These are phyloP conservation scores for Globisporangium mamillatum DNA, from an alignment of 352 stramenopile species.

Conservation along the genomic window DNA sequence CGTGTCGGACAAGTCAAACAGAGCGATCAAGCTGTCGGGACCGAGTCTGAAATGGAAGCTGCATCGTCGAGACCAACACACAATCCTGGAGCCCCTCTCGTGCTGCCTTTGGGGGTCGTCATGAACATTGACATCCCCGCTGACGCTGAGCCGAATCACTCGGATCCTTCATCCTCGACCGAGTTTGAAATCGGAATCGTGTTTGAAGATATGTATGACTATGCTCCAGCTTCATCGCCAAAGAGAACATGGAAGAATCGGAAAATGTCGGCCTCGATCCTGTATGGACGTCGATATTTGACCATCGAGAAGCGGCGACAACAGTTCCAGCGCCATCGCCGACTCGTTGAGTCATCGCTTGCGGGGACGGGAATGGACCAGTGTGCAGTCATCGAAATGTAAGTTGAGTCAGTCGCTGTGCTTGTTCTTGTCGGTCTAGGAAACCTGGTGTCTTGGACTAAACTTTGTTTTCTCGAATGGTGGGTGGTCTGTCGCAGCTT, in stretches of 20 bases:
- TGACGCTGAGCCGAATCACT: background rate
- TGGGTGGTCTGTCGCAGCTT: constrained; percentile 16
- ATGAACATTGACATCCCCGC: constrained; percentile 38
- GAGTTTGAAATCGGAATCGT: background rate
- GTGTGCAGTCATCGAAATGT: constrained; percentile 62
- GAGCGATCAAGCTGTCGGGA: background rate
- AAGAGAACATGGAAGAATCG: constrained; percentile 20
- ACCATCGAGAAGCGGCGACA: constrained; percentile 45
- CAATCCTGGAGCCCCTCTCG: constrained; percentile 6
- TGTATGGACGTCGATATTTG: constrained; percentile 15
- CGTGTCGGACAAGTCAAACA: background rate
- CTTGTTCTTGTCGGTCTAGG: background rate
- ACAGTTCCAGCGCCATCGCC: constrained; percentile 52
- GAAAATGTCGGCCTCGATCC: constrained; percentile 19
- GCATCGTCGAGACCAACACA: background rate
- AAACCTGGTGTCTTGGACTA: background rate
- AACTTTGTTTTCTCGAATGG: background rate
- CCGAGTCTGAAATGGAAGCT: background rate
- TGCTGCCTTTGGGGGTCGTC: constrained; percentile 42
- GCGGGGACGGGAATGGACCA: constrained; percentile 57
- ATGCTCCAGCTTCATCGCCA: constrained; percentile 12
- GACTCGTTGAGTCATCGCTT: constrained; percentile 53
- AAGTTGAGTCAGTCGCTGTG: constrained; percentile 9
- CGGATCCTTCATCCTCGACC: background rate
- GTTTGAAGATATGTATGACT: background rate